A percentile compares a stretch with the other conserved stretches of the same genome.
phyloP scores from a whole-genome alignment of 352 stramenopile species.

The Phytopythium helicoides region DNA sequence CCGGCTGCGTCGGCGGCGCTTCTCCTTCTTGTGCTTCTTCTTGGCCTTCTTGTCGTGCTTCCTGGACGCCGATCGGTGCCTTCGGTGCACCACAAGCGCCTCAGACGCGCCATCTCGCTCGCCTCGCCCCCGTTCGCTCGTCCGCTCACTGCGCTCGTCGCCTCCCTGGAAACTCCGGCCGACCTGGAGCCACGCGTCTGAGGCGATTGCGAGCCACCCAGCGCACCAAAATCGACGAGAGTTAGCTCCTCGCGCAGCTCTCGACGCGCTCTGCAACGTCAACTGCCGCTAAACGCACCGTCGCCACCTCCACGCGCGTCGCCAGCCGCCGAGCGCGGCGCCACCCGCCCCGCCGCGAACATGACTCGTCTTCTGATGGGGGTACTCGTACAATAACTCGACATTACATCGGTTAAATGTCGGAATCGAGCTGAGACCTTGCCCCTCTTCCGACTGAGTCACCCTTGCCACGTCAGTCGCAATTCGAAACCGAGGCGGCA shows the following conservation, averaged over 20 bases:
- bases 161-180: constrained; percentile 23
- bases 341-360: constrained; percentile 23
- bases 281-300: neutral
- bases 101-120: neutral
- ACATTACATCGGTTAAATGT: no score
- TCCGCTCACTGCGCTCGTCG: neutral
- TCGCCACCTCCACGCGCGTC: constrained; percentile 2
- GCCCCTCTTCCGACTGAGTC: no score
- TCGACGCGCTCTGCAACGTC: neutral
- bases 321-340: neutral
- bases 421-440: no score
- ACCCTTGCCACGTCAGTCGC: no score
- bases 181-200: constrained; percentile 6
- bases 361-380: constrained; percentile 7
- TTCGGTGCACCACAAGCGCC: constrained; percentile 30
- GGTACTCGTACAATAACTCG: neutral
- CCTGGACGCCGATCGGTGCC: constrained; percentile 6
- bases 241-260: no score
- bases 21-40: constrained; percentile 21
- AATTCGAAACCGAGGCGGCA: no score
- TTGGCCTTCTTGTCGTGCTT: constrained; percentile 7
- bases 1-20: neutral
- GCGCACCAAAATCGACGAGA: no score
- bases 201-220: no score
- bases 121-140: neutral